phyloP scores from a whole-genome alignment of 495 filamentous ascomycete genomes.

The Aspergillus ellipticus region DNA sequence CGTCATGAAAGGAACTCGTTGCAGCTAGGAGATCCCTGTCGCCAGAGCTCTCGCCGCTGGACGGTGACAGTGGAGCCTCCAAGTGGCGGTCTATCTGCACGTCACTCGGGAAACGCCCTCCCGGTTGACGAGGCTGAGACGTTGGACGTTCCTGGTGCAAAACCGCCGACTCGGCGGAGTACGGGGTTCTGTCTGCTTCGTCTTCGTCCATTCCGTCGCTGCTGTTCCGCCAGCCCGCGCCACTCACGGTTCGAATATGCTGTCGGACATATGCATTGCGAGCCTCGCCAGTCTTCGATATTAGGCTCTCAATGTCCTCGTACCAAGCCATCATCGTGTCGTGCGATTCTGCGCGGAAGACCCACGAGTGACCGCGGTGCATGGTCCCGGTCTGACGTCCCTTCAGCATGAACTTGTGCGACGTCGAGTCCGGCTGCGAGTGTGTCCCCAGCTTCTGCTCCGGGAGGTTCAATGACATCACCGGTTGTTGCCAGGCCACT shows the following conservation, averaged over 20 bases:
- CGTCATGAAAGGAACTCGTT: conserved; percentile 50
- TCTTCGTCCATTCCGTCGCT: conserved; percentile 83
- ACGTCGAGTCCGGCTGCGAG: conserved; percentile 76
- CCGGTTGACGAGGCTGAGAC: conserved; percentile 61
- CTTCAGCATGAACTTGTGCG: conserved; percentile 98
- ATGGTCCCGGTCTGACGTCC: conserved; percentile 89
- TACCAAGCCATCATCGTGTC: conserved; percentile 98
- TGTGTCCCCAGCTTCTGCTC: conserved; percentile 95
- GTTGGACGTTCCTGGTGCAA: conserved; percentile 42
- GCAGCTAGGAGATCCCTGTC: conserved; percentile 59
- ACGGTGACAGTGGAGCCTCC: conserved; percentile 70
- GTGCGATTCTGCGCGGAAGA: conserved; percentile 90
- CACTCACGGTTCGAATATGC: conserved; percentile 72
- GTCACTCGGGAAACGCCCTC: conserved; percentile 88
- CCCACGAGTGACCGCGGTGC: conserved; percentile 96
- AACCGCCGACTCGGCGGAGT: conserved; percentile 56
- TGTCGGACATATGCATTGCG: conserved; percentile 79
- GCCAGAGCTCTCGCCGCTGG: conserved; percentile 68
- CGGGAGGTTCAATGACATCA: conserved; percentile 93
- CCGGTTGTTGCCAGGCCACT: conserved; percentile 65
- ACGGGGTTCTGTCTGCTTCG: conserved; percentile 73
- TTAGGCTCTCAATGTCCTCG: conserved; percentile 83
- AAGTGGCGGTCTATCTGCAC: conserved; percentile 75
- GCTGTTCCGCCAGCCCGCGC: conserved; percentile 61
- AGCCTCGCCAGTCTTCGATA: conserved; percentile 83